Percentiles rank a stretch among this genome's conserved stretches.
Evolutionary conservation across 495 filamentous ascomycete genomes (phyloP).

Genomic region (Penicillium steckii): DNA sequence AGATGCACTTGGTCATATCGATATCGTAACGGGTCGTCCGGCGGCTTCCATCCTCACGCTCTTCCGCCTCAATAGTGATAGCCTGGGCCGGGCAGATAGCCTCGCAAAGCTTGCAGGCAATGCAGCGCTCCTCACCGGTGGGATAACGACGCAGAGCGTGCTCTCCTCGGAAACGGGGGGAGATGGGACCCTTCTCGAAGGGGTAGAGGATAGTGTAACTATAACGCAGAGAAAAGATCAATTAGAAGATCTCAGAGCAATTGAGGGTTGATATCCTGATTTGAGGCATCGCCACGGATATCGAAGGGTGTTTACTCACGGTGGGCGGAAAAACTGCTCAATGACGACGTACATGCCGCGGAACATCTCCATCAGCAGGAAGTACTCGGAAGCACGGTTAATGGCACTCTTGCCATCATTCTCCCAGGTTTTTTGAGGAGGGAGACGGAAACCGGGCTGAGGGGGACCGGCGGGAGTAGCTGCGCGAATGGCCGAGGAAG

Average conservation of each 20-base stretch:
- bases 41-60: conserved; percentile 91
- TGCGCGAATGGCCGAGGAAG: conserved; percentile 55
- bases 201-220: conserved; percentile 99
- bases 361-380: conserved; percentile 90
- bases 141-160: conserved; percentile 95
- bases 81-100: conserved; percentile 95
- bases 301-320: conserved; percentile 62
- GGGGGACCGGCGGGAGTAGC: conserved; percentile 78
- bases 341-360: conserved; percentile 97
- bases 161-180: conserved; percentile 94
- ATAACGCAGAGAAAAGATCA: conserved; percentile 3
- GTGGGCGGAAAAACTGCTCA: conserved; percentile 97
- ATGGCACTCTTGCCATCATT: conserved; percentile 66
- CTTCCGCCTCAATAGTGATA: conserved; percentile 98
- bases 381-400: conserved; percentile 86
- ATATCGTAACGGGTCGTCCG: conserved; percentile 98
- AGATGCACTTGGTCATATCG: conserved; percentile 99
- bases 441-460: conserved; percentile 72
- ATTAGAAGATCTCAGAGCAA: conserved; percentile 3
- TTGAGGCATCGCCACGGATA: not conserved
- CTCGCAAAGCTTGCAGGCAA: conserved; percentile 99
- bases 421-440: conserved; percentile 66
- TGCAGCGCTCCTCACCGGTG: conserved; percentile 96
- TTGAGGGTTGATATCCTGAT: conserved; percentile 1
- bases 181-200: conserved; percentile 98